Base-by-base conservation (phyloP, 805 yeast species). In the Yamadazyma tumulicola region DNA sequence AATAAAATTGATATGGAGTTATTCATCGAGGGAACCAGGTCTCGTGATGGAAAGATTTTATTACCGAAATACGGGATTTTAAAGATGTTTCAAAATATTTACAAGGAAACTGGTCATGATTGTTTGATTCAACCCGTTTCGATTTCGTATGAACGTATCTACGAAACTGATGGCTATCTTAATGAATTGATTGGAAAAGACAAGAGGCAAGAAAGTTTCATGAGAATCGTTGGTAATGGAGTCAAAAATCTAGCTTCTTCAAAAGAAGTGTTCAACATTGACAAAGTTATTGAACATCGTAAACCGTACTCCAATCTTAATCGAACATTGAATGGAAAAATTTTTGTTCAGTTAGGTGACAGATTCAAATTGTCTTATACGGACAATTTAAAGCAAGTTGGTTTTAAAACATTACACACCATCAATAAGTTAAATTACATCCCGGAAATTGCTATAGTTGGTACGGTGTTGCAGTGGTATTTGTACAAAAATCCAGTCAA, bases 21-120 rank as follows among this genome's bases (percentile, higher is more conserved):
- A 39, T 77, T 77, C 45, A 73, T 77, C 32, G 84, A 77, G 51
- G 84, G 84, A n/a, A 75, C 81, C 1, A 65, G 84, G 25, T 76
- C 82, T 2, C 62, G 84, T 39, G 77, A 78, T 41, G 84, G 84
- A n/a, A 78, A 78, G 47, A 57, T 77, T 21, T 61, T 78, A 15
- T 62, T 77, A 17, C 84, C 84, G 10, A 78, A 77, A 49, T 75
- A 73, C 47, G 84, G 84, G 5, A 71, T 77, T 30, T 61, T 77
- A 42, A 77, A 77, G 51, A 70, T 67, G 29, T 59, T 77, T 27
- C 56, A 70, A 22, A 72, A 72, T 37, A 61, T 75, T 11, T 64
- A 72, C 22, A 48, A 66, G 18, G 52, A 64, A 15, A 77, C 77
- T 32, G 32, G 50, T 1, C 61, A 64, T 31, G 65, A 67, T 43